Evolutionary conservation across 2,329 filamentous ascomycete species (phyloP).

Genomic region (Cordyceps farinosa): DNA sequence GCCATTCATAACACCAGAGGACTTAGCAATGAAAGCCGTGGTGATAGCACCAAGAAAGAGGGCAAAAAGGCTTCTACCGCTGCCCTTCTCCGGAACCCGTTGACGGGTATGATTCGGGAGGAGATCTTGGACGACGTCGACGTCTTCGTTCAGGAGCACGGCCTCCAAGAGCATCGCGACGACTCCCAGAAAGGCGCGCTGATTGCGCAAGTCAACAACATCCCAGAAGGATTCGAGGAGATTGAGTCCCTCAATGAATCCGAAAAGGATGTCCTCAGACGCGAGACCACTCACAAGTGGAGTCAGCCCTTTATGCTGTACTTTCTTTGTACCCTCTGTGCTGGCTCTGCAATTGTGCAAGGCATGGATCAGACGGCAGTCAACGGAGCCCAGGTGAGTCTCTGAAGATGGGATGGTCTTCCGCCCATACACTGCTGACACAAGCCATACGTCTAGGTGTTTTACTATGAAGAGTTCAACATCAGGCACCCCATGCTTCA

Average conservation of each 20-base stretch:
- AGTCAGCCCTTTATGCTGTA: conserved; percentile 33
- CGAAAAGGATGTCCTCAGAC: conserved; percentile 28
- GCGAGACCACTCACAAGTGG: conserved; percentile 31
- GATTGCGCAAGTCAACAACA: conserved; percentile 44
- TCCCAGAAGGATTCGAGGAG: conserved; percentile 27
- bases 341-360: conserved; percentile 54
- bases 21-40: neutral
- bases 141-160: conserved; percentile 33
- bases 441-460: conserved; percentile 28
- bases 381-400: conserved; percentile 59
- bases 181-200: conserved; percentile 52
- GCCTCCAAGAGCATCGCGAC: conserved; percentile 33
- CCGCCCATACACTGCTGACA: no score
- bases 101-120: conserved; percentile 28
- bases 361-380: conserved; percentile 65
- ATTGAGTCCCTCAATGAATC: conserved; percentile 27
- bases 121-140: conserved; percentile 35
- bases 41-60: conserved; percentile 5
- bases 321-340: conserved; percentile 34
- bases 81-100: conserved; percentile 30
- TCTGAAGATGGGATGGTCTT: conserved; percentile 22
- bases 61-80: conserved; percentile 22
- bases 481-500: conserved; percentile 42
- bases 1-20: neutral
- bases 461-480: conserved; percentile 30